A percentile compares a stretch with the other conserved stretches of the same genome.
Conservation (phyloP, 2,329 filamentous ascomycete genomes). For the Alternaria infectoria region DNA sequence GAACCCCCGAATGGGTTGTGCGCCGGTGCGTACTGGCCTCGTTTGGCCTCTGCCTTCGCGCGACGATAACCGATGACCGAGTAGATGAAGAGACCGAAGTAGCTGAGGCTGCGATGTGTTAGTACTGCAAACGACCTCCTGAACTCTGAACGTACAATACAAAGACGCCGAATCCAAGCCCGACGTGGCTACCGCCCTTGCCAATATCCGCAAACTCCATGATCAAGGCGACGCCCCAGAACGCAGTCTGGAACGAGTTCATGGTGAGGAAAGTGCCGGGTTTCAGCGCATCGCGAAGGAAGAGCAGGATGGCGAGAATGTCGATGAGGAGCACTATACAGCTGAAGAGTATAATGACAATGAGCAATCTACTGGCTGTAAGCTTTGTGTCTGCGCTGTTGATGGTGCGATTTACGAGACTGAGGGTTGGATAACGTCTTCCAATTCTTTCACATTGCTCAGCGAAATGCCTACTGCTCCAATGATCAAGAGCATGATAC, state of each 20-base stretch:
- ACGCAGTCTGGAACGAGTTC: constrained; percentile 45
- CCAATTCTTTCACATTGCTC: constrained; percentile 20
- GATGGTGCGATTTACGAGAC: constrained; percentile 25
- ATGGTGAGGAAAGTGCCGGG: constrained; percentile 45
- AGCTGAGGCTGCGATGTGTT: constrained; percentile 36
- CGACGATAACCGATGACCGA: constrained; percentile 44
- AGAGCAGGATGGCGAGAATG: constrained; percentile 42
- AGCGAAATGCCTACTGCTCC: constrained; percentile 35
- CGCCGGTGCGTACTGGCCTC: constrained; percentile 42
- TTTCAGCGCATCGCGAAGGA: constrained; percentile 39
- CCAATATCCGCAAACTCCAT: constrained; percentile 40
- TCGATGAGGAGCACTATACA: constrained; percentile 44
- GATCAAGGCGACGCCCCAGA: constrained; percentile 42
- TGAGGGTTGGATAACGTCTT: constrained; percentile 23
- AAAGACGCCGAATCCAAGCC: constrained; percentile 38
- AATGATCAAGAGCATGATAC: constrained; percentile 43
- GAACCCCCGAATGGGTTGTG: constrained; percentile 33
- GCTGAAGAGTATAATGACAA: constrained; percentile 43
- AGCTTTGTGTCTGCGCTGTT: constrained; percentile 13
- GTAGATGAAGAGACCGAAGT: constrained; percentile 51
- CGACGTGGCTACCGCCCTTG: constrained; percentile 24
- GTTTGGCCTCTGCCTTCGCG: constrained; percentile 42
- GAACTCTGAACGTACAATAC: constrained; percentile 38
- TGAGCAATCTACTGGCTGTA: constrained; percentile 30
- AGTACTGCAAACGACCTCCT: background rate